Conservation (phyloP, 2,329 filamentous ascomycete genomes). For the Neocucurbitaria cava region DNA sequence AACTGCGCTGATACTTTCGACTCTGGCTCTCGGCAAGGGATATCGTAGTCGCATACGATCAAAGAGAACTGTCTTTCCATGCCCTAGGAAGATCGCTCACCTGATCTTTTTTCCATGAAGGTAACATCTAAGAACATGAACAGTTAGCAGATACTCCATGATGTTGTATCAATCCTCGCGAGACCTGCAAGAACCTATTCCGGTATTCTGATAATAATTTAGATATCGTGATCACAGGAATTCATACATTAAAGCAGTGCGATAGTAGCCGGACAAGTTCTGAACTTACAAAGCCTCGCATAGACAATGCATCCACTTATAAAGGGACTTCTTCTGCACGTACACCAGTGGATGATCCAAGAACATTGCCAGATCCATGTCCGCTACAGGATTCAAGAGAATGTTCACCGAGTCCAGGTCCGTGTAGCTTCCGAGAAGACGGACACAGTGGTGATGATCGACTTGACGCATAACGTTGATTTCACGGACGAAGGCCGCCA, state of each 20-base stretch:
- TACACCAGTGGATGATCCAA: slow-evolving; percentile 5
- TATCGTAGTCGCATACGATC: neutral
- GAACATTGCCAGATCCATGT: slow-evolving; percentile 23
- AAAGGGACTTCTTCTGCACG: slow-evolving; percentile 1
- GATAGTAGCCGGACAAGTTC: neutral
- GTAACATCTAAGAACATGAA: slow-evolving; percentile 3
- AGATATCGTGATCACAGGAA: no score
- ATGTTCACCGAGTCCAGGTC: slow-evolving; percentile 19
- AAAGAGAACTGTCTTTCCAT: neutral
- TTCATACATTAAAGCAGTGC: neutral
- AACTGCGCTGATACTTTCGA: neutral
- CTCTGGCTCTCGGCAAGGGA: neutral
- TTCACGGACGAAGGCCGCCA: slow-evolving; percentile 21
- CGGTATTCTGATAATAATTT: no score
- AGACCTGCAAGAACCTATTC: neutral
- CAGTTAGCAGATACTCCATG: neutral
- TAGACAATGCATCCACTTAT: slow-evolving; percentile 12
- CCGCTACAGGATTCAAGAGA: slow-evolving; percentile 19
- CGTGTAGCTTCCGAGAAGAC: slow-evolving; percentile 21
- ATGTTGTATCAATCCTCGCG: neutral
- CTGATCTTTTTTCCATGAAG: slow-evolving; percentile 15
- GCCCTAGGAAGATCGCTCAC: neutral
- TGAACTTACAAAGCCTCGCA: slow-evolving; percentile 9
- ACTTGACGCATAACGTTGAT: slow-evolving; percentile 25
- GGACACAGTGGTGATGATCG: slow-evolving; percentile 18